Evolutionary conservation across 768 basidiomycete species (phyloP), one percentile per base, ranked within the genome.

Genomic region (Russula griseocarnosa): DNA sequence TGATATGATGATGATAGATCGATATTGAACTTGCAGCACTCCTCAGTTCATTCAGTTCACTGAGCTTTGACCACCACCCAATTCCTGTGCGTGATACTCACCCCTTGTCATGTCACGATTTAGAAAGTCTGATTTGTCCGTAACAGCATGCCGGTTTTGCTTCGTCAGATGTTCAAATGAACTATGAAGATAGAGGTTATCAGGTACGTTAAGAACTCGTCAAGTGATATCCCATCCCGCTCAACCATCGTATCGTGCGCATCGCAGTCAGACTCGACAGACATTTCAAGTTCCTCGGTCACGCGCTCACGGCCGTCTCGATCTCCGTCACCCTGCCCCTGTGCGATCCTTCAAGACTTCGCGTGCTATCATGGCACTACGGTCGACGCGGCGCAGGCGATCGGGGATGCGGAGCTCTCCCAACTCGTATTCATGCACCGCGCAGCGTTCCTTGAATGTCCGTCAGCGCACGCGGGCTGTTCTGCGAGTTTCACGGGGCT

Each of bases 1-100:
- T 22, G 51, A 24, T 24, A 46, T 32, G 30, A 13, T 36, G 11
- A 5, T 9, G 34, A 30, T 22, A 65, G 59, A 56, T 65, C 60
- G 64, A 65, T 2, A 36, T 61, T 5, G 64, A 65, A 61, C 64
- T 65, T n/a, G 64, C 64, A n/a, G 64, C 59, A 47, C 55, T 65
- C 49, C 55, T 40, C 38, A 40, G 16, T 40, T 40, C 38, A 18
- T 18, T 65, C 55, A 61, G 46, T 32, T 55, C 64, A 36, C 26
- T 65, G 32, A 65, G 64, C 42, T 65, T 65, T 10, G 54, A 20
- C 18, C 40, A 40, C 30, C 20, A 38, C 28, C 18, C 59, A 13
- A 24, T 64, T 24, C 34, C 36, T n/a, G 63, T 64, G 18, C 36
- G 62, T 22, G 42, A 24, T 18, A 13, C 18, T 49, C 34, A 9